Evolutionary conservation across 2,329 filamentous ascomycete genomes (phyloP).

Genomic region (Cephalotrichum gorgonifer): DNA sequence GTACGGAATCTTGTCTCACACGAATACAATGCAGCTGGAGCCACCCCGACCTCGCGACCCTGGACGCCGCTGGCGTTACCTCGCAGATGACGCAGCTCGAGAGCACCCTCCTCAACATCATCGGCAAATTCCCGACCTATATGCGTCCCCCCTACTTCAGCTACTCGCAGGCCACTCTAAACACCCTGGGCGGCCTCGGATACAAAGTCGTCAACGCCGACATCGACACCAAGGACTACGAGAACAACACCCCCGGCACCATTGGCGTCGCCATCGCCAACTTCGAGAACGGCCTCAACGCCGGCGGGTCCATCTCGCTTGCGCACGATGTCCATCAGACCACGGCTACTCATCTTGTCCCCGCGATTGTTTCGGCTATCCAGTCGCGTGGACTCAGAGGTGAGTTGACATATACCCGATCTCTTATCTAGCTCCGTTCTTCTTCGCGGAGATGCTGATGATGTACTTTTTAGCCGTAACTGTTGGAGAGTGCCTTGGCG

Average conservation of each 20-base stretch:
- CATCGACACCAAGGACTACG: constrained; percentile 51
- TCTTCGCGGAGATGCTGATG: too few species aligned
- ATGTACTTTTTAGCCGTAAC: constrained; percentile 15
- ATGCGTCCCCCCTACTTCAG: constrained; percentile 35
- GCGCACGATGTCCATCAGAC: constrained; percentile 40
- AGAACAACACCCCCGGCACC: constrained; percentile 35
- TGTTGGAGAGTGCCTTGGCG: constrained; percentile 38
- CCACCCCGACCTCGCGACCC: constrained; percentile 28
- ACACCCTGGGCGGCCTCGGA: constrained; percentile 26
- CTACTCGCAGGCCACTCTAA: constrained; percentile 24
- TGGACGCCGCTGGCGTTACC: constrained; percentile 20
- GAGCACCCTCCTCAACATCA: constrained; percentile 29
- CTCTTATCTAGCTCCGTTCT: too few species aligned
- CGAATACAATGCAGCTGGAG: constrained; percentile 20
- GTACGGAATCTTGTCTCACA: neutral
- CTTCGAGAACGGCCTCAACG: constrained; percentile 16
- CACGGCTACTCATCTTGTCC: constrained; percentile 29
- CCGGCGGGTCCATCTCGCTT: constrained; percentile 36
- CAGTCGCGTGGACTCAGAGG: constrained; percentile 7
- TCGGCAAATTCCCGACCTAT: constrained; percentile 30
- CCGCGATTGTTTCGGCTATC: constrained; percentile 9
- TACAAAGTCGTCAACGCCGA: constrained; percentile 49
- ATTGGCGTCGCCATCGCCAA: constrained; percentile 34
- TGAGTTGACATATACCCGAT: too few species aligned
- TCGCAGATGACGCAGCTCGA: constrained; percentile 34